Conservation (phyloP, 2,329 filamentous ascomycete species). For the Fusarium acutatum region DNA sequence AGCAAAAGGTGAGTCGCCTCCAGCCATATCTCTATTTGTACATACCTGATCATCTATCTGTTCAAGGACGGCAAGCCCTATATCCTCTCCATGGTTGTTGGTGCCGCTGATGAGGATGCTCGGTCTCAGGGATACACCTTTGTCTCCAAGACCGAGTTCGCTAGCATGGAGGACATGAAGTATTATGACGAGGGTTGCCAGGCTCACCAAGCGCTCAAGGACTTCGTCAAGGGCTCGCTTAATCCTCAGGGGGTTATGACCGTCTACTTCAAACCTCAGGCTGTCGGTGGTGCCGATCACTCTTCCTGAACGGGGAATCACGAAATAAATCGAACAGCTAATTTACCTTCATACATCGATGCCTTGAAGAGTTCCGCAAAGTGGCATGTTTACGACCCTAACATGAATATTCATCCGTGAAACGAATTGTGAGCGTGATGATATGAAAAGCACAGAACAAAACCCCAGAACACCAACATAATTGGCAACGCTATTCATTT, state of each 20-base stretch:
- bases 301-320: neutral
- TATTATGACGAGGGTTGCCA: constrained; percentile 69
- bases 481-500: neutral
- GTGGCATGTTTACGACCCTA: neutral
- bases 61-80: constrained; percentile 76
- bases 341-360: neutral
- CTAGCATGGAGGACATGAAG: constrained; percentile 71
- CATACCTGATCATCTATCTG: neutral
- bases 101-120: constrained; percentile 62
- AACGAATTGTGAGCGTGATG: neutral
- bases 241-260: constrained; percentile 50
- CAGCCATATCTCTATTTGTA: neutral
- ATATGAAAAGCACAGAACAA: neutral
- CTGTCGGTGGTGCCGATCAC: constrained; percentile 39
- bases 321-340: neutral
- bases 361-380: neutral
- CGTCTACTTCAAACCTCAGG: constrained; percentile 51
- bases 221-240: constrained; percentile 43
- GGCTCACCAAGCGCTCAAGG: constrained; percentile 55
- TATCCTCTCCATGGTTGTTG: constrained; percentile 66
- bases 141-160: constrained; percentile 69
- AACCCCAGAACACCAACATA: neutral
- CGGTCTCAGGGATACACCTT: constrained; percentile 73
- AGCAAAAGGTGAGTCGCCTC: constrained; percentile 52
- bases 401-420: neutral